Conservation (phyloP, 75 land plant genomes). For the Pinus tabuliformis region DNA sequence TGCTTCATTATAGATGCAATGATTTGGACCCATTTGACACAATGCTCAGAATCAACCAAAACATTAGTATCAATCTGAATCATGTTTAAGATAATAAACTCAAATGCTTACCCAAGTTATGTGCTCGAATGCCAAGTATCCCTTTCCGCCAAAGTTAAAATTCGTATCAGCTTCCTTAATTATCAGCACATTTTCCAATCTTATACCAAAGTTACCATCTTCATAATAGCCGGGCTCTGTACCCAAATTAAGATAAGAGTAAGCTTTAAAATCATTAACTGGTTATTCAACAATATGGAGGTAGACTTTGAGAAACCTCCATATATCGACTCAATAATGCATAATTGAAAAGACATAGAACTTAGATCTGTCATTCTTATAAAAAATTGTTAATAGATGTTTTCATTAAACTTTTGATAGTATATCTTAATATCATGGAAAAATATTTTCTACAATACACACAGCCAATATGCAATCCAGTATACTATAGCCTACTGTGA, state of each 20-base stretch:
- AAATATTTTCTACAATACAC: not conserved
- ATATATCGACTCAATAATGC: not conserved
- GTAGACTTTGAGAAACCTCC: not conserved
- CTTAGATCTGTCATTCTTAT: too few relatives aligned
- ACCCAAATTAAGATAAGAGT: not conserved
- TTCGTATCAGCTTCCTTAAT: constrained; percentile 83
- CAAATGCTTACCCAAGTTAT: constrained; percentile 89
- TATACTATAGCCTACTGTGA: too few relatives aligned
- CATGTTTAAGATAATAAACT: not conserved
- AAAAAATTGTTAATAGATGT: not conserved
- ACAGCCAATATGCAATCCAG: too few relatives aligned
- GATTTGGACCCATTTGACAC: not conserved
- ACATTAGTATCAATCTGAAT: not conserved
- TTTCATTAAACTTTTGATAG: not conserved
- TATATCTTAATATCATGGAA: not conserved
- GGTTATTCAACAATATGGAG: too few relatives aligned
- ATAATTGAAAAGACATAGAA: not conserved
- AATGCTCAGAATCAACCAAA: not conserved
- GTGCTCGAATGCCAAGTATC: constrained; percentile 89
- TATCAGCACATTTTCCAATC: constrained; percentile 95
- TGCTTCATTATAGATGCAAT: not conserved
- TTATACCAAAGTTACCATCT: constrained; percentile 95
- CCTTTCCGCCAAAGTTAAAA: constrained; percentile 92
- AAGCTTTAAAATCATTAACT: not conserved
- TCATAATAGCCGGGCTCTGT: constrained; percentile 99